Evolutionary conservation across 768 basidiomycete species (phyloP), one percentile per base, ranked within the genome.

Genomic region (Auricularia auricula-judae): DNA sequence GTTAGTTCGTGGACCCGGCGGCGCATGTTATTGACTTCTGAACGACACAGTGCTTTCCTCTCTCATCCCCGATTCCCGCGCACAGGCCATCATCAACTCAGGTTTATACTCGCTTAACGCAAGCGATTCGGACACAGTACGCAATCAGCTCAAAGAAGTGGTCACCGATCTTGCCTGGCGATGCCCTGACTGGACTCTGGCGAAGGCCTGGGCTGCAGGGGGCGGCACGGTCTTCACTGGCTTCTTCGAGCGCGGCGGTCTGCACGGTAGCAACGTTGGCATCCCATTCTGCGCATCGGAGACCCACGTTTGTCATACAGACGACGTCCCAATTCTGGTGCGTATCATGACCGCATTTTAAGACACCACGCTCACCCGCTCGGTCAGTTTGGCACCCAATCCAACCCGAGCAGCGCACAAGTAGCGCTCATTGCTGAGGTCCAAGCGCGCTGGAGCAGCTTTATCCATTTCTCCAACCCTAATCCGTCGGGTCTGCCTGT

Each of bases 241-340:
- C 35, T 67, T 84, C 66, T 90, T 83, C 71, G 74, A 76, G 53
- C 74, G 86, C 44, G 89, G 89, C 34, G 82, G 86, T 21, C 82
- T 85, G n/a, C 89, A 90, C 72, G 84, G 87, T 11, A 81, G 80
- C 53, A 91, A 90, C 74, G 77, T 78, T 42, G 76, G 64, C 1
- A 75, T 83, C 53, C 69, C 83, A 0, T 84, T 80, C 71, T 91
- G 89, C 74, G 78, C 77, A 3, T 72, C 80, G 68, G 86, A 84
- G 36, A 73, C 76, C 7, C 56, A 59, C 36, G 85, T 90, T 43
- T 91, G 89, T 74, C 89, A 91, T 72, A 81, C 90, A 72, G 90
- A 91, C 71, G 91, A 93, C 70, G 91, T 92, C 65, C 76, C 86
- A 76, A 85, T 89, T 71, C 81, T 91, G 66, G 87, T 53, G 36